Base-by-base conservation (phyloP, 2,329 filamentous ascomycete genomes). In the Aspergillus uvarum region DNA sequence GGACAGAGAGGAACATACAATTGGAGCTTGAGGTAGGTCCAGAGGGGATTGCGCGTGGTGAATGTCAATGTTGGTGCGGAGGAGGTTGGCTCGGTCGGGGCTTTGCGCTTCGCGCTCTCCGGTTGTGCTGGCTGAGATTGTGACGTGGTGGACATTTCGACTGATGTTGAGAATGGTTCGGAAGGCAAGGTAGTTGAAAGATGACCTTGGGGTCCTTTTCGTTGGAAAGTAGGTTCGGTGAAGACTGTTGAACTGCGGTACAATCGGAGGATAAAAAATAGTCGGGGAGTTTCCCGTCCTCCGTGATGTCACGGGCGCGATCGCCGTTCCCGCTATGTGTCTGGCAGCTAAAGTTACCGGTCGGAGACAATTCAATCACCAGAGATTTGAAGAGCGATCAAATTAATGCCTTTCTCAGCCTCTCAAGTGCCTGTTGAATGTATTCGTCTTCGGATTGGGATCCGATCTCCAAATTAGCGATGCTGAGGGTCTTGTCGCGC, bases 401-500 rank as follows among this genome's bases (percentile, higher is more conserved):
- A 11, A 54, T 51, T 5, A 66, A 44, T 4, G 69, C 69, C 16
- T 67, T 60, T 16, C 67, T 47, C 2, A 72, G 51, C 44, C 51
- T 62, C 54, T 64, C 52, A 14, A 52, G 67, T 21, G 64, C 62
- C 47, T 60, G 52, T 22, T 65, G 65, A 2, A 77, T 58, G 48
- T 69, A 72, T 1, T 54, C 61, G 10, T 75, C 63, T 54, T 74
- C 71, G 49, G 76, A 73, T 0, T 72, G 74, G 2, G 56, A 44
- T 7, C 65, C 61, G 66, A 77, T 68, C 52, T 66, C 60, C 42
- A 74, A 50, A 21, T 67, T 65, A 44, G 63, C 61, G 16, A 77
- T 66, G 51, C 72, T 67, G 49, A 89, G 73, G 0, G 82, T 87
- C 75, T 91, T 92, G 48, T 88, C 84, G 59, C 83, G 81, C 21